Percentiles rank a stretch among this genome's conserved stretches.
These are phyloP conservation scores for Mortierella sp. DNA, from an alignment of 371 early-diverging fungal species.

Conservation along the genomic window DNA sequence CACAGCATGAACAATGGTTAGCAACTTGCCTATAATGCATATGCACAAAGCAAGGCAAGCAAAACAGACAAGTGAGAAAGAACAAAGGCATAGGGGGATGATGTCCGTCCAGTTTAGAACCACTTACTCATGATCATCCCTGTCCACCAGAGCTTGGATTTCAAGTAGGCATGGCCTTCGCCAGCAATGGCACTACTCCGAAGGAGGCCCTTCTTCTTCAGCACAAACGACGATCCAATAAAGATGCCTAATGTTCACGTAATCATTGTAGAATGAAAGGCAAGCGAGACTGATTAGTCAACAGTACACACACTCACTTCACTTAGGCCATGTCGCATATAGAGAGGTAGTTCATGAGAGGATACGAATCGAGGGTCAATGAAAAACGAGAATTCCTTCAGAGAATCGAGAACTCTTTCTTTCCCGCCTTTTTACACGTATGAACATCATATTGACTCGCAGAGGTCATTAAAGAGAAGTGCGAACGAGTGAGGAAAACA, in stretches of 20 bases:
- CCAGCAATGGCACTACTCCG: conserved; percentile 81
- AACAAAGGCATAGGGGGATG: not conserved
- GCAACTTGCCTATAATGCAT: not conserved
- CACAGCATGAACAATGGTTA: not conserved
- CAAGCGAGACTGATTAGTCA: too few relatives aligned
- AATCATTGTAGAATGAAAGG: conserved; percentile 15
- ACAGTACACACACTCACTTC: too few relatives aligned
- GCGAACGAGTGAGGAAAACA: not conserved
- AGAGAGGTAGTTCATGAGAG: too few relatives aligned
- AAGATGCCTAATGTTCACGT: conserved; percentile 87
- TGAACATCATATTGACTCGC: too few relatives aligned
- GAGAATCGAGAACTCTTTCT: too few relatives aligned
- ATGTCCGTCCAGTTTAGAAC: not conserved
- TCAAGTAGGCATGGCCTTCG: conserved; percentile 87
- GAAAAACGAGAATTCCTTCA: too few relatives aligned
- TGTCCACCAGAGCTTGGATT: conserved; percentile 93
- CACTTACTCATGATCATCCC: conserved; percentile 87
- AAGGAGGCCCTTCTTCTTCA: conserved; percentile 94
- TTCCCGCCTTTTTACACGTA: too few relatives aligned
- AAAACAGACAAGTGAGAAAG: not conserved
- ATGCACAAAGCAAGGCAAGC: not conserved
- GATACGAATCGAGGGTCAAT: too few relatives aligned
- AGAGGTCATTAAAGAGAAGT: too few relatives aligned
- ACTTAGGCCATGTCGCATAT: too few relatives aligned
- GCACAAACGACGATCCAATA: conserved; percentile 92